Evolutionary conservation across 2,329 filamentous ascomycete genomes (phyloP), one percentile per base, ranked within the genome.

Genomic region (Sarocladiaceae sp.): DNA sequence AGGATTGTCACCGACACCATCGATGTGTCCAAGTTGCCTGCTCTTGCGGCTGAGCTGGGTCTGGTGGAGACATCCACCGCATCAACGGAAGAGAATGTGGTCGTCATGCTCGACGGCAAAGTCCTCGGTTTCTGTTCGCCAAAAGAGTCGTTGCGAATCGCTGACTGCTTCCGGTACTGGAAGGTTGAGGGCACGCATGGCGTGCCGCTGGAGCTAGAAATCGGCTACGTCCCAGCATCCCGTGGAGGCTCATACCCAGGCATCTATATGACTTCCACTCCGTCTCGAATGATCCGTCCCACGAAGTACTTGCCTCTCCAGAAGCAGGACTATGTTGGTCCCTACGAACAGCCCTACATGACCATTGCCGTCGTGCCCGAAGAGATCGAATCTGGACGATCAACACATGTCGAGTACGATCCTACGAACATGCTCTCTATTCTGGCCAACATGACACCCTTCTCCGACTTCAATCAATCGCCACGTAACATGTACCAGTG

Each of bases 401-500:
- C 88, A 4, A 95, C 89, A 0, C 93, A 98, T 59, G 89, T 97
- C 34, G 93, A 98, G 64, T 87, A 86, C 56, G 84, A 90, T 47
- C 90, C 93, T 2, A 98, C 93, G 24, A 93, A 97, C 65, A 97
- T 98, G 52, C 79, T 98, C 20, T 97, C 91, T 6, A 97, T 98
- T 52, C 76, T 98, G 43, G 93, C 93, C 57, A 97, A 97, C 67
- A 95, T 96, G 84, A 98, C 93, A 0, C 93, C 93, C 3, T 98
- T 98, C 68, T 96, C 91, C 37, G 88, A 98, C 62, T 95, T 95
- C 69, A 98, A 98, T 67, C 93, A 98, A 65, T 96, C 90, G 12
- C 93, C 93, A 2, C 78, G 93, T 76, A 98, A 98, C 68, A 97
- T 97, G 91, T 98, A 97, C 63, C 88, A 95, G 62, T 96, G 90